Base-by-base conservation (phyloP, 2,329 filamentous ascomycete species). In the Exophiala alcalophila region DNA sequence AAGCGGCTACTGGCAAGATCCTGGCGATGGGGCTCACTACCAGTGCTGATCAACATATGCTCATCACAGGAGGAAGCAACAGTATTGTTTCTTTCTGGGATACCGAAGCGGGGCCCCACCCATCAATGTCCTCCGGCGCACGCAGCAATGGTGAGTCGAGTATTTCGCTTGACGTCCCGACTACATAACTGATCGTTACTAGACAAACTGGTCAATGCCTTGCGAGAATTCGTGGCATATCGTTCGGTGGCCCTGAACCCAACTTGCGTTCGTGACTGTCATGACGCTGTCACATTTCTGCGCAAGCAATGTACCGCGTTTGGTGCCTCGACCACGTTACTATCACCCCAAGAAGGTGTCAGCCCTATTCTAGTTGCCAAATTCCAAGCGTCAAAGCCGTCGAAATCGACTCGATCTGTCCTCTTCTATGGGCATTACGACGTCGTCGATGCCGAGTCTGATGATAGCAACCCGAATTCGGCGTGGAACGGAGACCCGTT, bases 341-440 rank as follows among this genome's bases (percentile, higher is more conserved):
- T 98, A n/a, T 86, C 85, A 47, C 87, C 88, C 0, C 79, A 83
- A 23, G 80, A 85, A 55, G 73, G 76, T 20, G 83, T 86, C 56
- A 97, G 97, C 59, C 92, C 92, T 0, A 83, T 98, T n/a, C 89
- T 98, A 0, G 84, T 86, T 54, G 92, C 92, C 27, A 85, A 83
- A 47, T 98, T 98, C 62, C 78, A 79, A 30, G 89, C 54, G 5
- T 57, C 52, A 11, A 39, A 40, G 11, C 33, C 40, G 11, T 35
- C 45, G 11, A 26, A 35, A 27, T 40, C 47, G 14, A 51, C 84
- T 3, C 95, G 92, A 67, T 89, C 87, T 20, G 86, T 97, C 6
- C 70, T 98, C 0, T 98, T 98, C 62, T 98, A 98, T 59, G 92
- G 94, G 0, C 92, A 98, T 62, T 98, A 98, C 69, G 92, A 98